These are phyloP conservation scores for Aureobasidium sp. DNA, from an alignment of 2,329 filamentous ascomycete species.

Conservation along the genomic window DNA sequence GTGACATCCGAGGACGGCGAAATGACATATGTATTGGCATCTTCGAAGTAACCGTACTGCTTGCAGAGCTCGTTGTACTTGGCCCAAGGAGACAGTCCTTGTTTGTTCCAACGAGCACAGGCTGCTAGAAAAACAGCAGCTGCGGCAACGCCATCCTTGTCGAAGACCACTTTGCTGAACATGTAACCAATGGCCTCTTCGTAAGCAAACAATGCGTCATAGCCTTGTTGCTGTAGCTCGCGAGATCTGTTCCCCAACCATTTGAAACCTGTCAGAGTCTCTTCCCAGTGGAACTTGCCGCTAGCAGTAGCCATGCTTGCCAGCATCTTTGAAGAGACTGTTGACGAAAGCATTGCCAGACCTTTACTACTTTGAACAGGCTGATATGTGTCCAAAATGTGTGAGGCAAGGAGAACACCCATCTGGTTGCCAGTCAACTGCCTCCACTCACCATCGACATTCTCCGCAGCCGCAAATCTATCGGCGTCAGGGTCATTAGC, in stretches of 20 bases:
- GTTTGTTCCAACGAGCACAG: slow-evolving; percentile 43
- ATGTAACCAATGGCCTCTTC: slow-evolving; percentile 63
- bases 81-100: slow-evolving; percentile 50
- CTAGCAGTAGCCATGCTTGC: slow-evolving; percentile 43
- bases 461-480: slow-evolving; percentile 55
- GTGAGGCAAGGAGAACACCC: slow-evolving; percentile 53
- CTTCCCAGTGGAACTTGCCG: slow-evolving; percentile 50
- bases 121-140: slow-evolving; percentile 54
- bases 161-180: slow-evolving; percentile 55
- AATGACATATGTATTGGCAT: slow-evolving; percentile 57
- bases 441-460: slow-evolving; percentile 50
- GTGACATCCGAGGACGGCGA: slow-evolving; percentile 50
- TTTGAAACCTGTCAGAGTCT: slow-evolving; percentile 61
- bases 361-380: slow-evolving; percentile 23
- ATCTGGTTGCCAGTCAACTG: slow-evolving; percentile 61
- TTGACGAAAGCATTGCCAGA: slow-evolving; percentile 54
- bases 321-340: slow-evolving; percentile 59
- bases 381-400: slow-evolving; percentile 45
- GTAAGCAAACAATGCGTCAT: slow-evolving; percentile 50
- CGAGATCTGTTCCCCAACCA: slow-evolving; percentile 58
- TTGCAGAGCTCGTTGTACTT: slow-evolving; percentile 53
- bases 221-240: slow-evolving; percentile 43
- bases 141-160: slow-evolving; percentile 59
- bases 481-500: slow-evolving; percentile 62
- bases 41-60: slow-evolving; percentile 55